A percentile compares a stretch with the other conserved stretches of the same genome.
Evolutionary conservation across 2,329 filamentous ascomycete genomes (phyloP).

Genomic region (Bisporella sp.): DNA sequence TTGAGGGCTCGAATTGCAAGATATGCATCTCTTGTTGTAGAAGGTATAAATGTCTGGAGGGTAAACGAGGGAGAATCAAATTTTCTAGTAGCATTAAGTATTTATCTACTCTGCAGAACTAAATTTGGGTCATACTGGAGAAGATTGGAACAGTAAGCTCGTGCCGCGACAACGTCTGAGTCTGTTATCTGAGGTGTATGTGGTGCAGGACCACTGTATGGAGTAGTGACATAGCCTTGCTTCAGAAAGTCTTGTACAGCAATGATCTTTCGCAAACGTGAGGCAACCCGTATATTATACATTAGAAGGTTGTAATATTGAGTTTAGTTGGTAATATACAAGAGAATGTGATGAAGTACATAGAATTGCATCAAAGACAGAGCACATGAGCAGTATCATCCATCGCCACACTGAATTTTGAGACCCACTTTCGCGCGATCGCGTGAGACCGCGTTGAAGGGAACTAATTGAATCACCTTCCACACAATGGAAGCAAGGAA

Average conservation of each 20-base stretch:
- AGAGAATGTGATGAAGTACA: too few species aligned
- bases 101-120: neutral
- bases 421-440: too few species aligned
- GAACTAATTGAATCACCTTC: too few species aligned
- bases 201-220: slow-evolving; percentile 25
- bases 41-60: slow-evolving; percentile 77
- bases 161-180: slow-evolving; percentile 25
- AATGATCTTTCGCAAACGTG: slow-evolving; percentile 16
- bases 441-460: too few species aligned
- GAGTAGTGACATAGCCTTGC: slow-evolving; percentile 25
- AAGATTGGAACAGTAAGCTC: slow-evolving; percentile 28
- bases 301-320: slow-evolving; percentile 9
- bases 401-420: too few species aligned
- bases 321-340: too few species aligned
- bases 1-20: slow-evolving; percentile 89
- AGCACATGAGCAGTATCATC: too few species aligned
- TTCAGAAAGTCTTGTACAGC: slow-evolving; percentile 6
- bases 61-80: slow-evolving; percentile 87
- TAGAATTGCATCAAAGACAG: too few species aligned
- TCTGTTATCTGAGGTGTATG: slow-evolving; percentile 25
- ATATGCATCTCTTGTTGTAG: slow-evolving; percentile 71
- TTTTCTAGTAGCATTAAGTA: slow-evolving; percentile 45
- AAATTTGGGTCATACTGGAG: slow-evolving; percentile 21
- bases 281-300: slow-evolving; percentile 18
- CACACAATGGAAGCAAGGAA: too few species aligned